Percentiles rank a stretch among this genome's conserved stretches.
Evolutionary conservation across 208 protist genomes (phyloP).

Genomic region (Leishmania turanica): DNA sequence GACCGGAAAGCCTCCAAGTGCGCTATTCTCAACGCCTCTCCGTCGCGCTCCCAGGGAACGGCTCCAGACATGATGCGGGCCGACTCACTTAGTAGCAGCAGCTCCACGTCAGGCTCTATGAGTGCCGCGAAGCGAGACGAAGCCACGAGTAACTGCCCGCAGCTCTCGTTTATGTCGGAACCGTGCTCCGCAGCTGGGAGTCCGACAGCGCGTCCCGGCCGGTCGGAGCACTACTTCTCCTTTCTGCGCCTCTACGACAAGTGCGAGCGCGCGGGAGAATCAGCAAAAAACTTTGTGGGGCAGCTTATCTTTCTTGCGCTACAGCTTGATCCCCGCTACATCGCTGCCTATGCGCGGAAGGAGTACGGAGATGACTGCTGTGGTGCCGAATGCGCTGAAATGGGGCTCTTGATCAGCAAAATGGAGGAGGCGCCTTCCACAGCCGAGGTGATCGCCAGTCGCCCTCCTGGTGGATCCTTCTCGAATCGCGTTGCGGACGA

Average conservation of each 20-base stretch:
- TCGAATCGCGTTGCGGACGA: constrained; percentile 19
- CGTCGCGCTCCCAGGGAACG: constrained; percentile 35
- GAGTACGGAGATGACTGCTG: constrained; percentile 48
- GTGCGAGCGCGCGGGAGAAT: constrained; percentile 59
- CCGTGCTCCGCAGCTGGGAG: constrained; percentile 13
- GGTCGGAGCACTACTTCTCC: constrained; percentile 90
- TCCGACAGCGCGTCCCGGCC: not conserved
- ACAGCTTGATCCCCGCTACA: constrained; percentile 78
- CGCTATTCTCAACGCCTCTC: constrained; percentile 84
- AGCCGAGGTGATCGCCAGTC: constrained; percentile 73
- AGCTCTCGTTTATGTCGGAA: constrained; percentile 13
- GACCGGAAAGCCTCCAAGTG: constrained; percentile 83
- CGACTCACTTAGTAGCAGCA: constrained; percentile 29
- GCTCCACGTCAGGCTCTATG: constrained; percentile 21
- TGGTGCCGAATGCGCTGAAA: constrained; percentile 53
- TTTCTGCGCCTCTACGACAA: constrained; percentile 88
- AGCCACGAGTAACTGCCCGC: not conserved
- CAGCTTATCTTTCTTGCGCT: constrained; percentile 84
- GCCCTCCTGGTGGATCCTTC: constrained; percentile 26
- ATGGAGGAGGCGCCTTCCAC: constrained; percentile 76
- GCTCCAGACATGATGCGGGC: constrained; percentile 23
- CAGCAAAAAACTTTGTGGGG: constrained; percentile 52
- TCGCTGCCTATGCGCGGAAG: constrained; percentile 61
- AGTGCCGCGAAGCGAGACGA: constrained; percentile 26
- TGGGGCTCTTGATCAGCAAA: constrained; percentile 58